These are phyloP conservation scores for Rhizopus microsporus DNA, from an alignment of 371 early-diverging fungal species.

Conservation along the genomic window DNA sequence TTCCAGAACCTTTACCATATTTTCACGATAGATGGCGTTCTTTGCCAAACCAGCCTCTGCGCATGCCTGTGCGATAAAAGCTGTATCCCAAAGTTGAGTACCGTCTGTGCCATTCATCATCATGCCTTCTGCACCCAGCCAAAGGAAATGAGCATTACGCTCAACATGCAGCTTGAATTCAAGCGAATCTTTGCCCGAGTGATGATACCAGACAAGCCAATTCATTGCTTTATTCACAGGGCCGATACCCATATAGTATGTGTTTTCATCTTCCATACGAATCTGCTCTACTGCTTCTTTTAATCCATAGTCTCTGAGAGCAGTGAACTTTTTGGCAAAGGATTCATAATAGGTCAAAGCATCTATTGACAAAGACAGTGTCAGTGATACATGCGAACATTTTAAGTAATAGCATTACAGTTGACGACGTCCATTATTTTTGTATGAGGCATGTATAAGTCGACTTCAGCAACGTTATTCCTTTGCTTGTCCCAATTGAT, in stretches of 20 bases:
- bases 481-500: conserved; percentile 85
- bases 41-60: conserved; percentile 65
- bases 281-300: conserved; percentile 80
- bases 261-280: conserved; percentile 88
- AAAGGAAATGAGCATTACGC: conserved; percentile 83
- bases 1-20: conserved; percentile 69
- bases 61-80: conserved; percentile 83
- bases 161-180: conserved; percentile 77
- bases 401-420: conserved; percentile 34
- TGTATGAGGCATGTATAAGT: conserved; percentile 87
- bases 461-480: conserved; percentile 81
- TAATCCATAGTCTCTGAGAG: conserved; percentile 73
- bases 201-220: conserved; percentile 79
- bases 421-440: conserved; percentile 76
- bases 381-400: conserved; percentile 2
- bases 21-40: conserved; percentile 66
- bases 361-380: conserved; percentile 23
- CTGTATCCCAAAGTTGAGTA: conserved; percentile 96
- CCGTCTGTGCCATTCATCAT: conserved; percentile 98
- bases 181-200: conserved; percentile 85
- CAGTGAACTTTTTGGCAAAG: conserved; percentile 43
- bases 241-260: conserved; percentile 85
- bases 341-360: conserved; percentile 69
- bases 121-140: conserved; percentile 91
- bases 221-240: conserved; percentile 95